A percentile compares a stretch with the other conserved stretches of the same genome.
Conservation (phyloP, 371 early-diverging fungal genomes). For the Rhizopus arrhizus region DNA sequence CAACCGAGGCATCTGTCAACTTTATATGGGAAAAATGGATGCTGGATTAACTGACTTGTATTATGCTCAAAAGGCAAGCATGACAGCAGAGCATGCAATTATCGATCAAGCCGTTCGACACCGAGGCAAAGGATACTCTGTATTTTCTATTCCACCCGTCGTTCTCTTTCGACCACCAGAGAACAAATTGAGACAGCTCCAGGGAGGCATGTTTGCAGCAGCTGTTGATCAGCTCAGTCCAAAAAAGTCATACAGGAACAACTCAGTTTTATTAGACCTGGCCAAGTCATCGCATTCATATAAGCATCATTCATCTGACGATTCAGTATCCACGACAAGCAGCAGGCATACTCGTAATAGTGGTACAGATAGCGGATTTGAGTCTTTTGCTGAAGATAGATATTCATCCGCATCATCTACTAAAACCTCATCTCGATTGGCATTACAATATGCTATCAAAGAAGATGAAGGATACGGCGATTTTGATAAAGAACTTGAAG, state of each 20-base stretch:
- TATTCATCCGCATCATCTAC: constrained; percentile 29
- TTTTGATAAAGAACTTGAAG: constrained; percentile 38
- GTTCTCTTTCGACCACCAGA: constrained; percentile 83
- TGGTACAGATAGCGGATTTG: constrained; percentile 49
- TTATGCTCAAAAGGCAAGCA: constrained; percentile 69
- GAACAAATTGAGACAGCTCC: constrained; percentile 56
- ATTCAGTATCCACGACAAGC: not conserved
- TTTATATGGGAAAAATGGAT: constrained; percentile 74
- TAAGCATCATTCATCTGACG: not conserved
- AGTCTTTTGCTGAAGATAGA: constrained; percentile 15
- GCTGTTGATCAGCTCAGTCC: constrained; percentile 21
- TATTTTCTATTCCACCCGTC: constrained; percentile 79
- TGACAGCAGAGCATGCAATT: constrained; percentile 73
- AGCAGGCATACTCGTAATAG: constrained; percentile 27
- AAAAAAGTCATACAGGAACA: not conserved
- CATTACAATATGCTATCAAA: constrained; percentile 3
- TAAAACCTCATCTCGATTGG: constrained; percentile 14
- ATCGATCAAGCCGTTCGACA: constrained; percentile 75
- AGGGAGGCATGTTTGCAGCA: constrained; percentile 38
- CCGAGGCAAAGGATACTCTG: constrained; percentile 73
- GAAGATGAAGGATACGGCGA: constrained; percentile 27
- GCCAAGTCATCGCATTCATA: not conserved
- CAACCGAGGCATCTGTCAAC: constrained; percentile 86
- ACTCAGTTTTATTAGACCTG: not conserved
- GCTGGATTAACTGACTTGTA: constrained; percentile 78